Conservation (phyloP, 2,329 filamentous ascomycete species). For the Xylariaceae sp. region DNA sequence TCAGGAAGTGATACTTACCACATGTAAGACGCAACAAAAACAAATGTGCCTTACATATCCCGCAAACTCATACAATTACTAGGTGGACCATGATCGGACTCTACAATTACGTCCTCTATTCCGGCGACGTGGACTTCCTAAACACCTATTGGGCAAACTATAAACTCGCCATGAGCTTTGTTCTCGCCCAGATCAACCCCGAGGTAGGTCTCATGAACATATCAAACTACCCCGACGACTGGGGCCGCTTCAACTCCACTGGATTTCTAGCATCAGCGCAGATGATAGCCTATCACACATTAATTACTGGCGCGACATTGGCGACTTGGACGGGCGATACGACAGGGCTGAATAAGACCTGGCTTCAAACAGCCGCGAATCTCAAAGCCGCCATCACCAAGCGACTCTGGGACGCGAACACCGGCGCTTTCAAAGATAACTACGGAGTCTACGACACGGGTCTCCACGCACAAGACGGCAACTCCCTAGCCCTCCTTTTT, state of each 20-base stretch:
- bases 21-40: slow-evolving; percentile 24
- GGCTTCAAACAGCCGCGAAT: slow-evolving; percentile 36
- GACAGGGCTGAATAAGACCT: slow-evolving; percentile 34
- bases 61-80: slow-evolving; percentile 1
- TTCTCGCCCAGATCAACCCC: slow-evolving; percentile 21
- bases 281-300: slow-evolving; percentile 43
- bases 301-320: slow-evolving; percentile 47
- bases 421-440: slow-evolving; percentile 51
- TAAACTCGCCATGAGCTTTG: slow-evolving; percentile 37
- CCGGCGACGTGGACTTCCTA: slow-evolving; percentile 46
- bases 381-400: slow-evolving; percentile 42
- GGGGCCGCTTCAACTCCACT: slow-evolving; percentile 26
- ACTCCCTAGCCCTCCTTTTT: slow-evolving; percentile 49
- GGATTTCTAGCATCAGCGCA: slow-evolving; percentile 26
- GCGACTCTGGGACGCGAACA: slow-evolving; percentile 42
- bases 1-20: slow-evolving; percentile 28
- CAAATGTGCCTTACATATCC: not conserved
- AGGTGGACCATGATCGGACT: slow-evolving; percentile 49
- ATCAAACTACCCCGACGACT: slow-evolving; percentile 22
- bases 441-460: slow-evolving; percentile 33
- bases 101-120: slow-evolving; percentile 53
- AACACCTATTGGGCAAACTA: slow-evolving; percentile 44
- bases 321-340: slow-evolving; percentile 43
- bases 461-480: slow-evolving; percentile 56
- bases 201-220: slow-evolving; percentile 25